Evolutionary conservation across 495 filamentous ascomycete species (phyloP), one percentile per base, ranked within the genome.

Genomic region (Hyphodiscus hymeniophilus): DNA sequence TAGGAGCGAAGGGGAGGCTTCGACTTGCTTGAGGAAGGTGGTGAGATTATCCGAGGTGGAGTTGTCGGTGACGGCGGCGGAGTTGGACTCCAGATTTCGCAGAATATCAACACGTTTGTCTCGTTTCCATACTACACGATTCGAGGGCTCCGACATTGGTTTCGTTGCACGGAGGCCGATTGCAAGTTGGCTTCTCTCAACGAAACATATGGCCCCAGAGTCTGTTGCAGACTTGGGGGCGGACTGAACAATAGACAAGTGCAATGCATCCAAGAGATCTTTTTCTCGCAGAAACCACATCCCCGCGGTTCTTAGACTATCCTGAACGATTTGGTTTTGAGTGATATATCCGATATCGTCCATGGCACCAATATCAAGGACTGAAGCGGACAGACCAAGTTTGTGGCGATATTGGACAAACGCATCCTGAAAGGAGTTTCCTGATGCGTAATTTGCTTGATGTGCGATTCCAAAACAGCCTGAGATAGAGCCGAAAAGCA

Each of bases 401-500:
- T 60, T 54, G 10, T 65, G 64, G 0, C 73, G 66, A 59, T 71
- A 63, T 39, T 69, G 67, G 0, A 69, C 68, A 15, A 78, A 60
- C 0, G 69, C 66, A 47, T 78, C 77, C 8, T 79, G 66, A 61
- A 77, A 84, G 41, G 73, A 72, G 55, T 82, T 83, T 20, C 73
- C 77, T 0, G 77, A 73, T 16, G 76, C 73, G 57, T 85, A 85
- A 10, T 78, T 77, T 4, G 75, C 71, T 58, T 86, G 82, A 0
- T 72, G 72, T 30, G 65, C 58, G 52, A 66, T 72, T 0, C 81
- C 82, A 24, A 82, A 63, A 11, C 75, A 61, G 28, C 73, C 76
- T n/a, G 74, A 63, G 6, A 79, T 62, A 4, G 82, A 85, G 3
- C 77, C 80, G 38, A 82, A 72, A 26, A 73, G 67, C 15, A 84